Evolutionary conservation across 345 rosid species (phyloP), one percentile per base, ranked within the genome.

Genomic region (Mangifera indica): DNA sequence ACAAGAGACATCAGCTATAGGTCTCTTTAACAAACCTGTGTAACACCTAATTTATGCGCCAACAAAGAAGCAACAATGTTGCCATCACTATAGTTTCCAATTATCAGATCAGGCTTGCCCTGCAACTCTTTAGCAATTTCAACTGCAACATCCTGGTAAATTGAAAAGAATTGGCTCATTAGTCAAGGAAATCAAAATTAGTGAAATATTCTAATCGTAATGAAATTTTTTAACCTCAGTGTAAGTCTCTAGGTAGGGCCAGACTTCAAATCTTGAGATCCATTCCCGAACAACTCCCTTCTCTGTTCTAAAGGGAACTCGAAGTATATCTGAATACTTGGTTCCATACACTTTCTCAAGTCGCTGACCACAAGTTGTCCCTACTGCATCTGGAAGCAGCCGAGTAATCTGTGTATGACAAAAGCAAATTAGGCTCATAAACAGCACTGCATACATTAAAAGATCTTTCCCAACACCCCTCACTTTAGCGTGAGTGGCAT

Each of bases 201-300:
- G 17, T 29, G 42, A 2, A 26, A 29, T 42, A 14, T 65, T 29
- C 48, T 25, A 24, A 21, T n/a, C n/a, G 44, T 12, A 11, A 40
- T 24, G 14, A 70, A 57, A 44, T 14, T 20, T 20, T 64, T 25
- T 65, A 70, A 92, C 96, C 97, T 93, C 98, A 1, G 98, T 84
- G 82, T 77, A 93, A 63, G 87, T 88, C 81, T 90, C 97, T 69
- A 93, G 84, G 71, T 93, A 93, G 21, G 98, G 98, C 98, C 98
- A 93, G 65, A 93, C 98, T 84, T 93, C 97, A 21, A 93, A 93
- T 75, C 98, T 74, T 2, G 98, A 93, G 84, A 93, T 93, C 98
- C 98, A 93, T 68, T 76, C 75, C 25, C 97, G 89, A 53, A 93
- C 90, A 4, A 87, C 78, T 34, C 98, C 98, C 80, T 90, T 80